phyloP scores from a whole-genome alignment of 306 rosid genomes.

The Hippophae gyantsensis region DNA sequence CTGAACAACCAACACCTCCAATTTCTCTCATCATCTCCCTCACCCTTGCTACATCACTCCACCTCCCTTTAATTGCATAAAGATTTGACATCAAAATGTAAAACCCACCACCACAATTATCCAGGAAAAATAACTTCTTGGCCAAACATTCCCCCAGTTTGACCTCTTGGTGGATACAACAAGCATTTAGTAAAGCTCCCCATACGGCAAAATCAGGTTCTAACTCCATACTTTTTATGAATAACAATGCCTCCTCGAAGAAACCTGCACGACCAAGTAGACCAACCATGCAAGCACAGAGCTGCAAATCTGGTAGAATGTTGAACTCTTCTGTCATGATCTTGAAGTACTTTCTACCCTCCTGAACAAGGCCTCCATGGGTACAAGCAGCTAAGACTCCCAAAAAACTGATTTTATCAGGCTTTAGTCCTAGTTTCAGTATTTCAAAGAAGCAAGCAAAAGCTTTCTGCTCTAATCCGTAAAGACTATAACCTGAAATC shows the following conservation, averaged over 20 bases:
- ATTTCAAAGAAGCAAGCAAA: slow-evolving; percentile 45
- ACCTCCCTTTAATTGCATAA: slow-evolving; percentile 57
- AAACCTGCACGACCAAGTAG: slow-evolving; percentile 59
- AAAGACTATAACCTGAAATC: slow-evolving; percentile 65
- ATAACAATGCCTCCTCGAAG: slow-evolving; percentile 47
- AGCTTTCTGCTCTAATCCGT: slow-evolving; percentile 52
- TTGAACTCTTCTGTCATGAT: slow-evolving; percentile 44
- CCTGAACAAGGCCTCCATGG: slow-evolving; percentile 50
- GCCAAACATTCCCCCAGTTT: slow-evolving; percentile 64
- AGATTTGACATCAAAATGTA: slow-evolving; percentile 69
- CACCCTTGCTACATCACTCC: slow-evolving; percentile 72
- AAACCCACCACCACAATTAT: slow-evolving; percentile 47
- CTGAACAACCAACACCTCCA: slow-evolving; percentile 57
- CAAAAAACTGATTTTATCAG: slow-evolving; percentile 65
- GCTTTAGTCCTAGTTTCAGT: slow-evolving; percentile 42
- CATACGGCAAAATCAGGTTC: slow-evolving; percentile 68
- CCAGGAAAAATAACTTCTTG: slow-evolving; percentile 44
- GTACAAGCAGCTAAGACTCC: slow-evolving; percentile 65
- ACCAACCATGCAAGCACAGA: slow-evolving; percentile 59
- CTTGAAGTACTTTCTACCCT: slow-evolving; percentile 39
- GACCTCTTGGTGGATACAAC: slow-evolving; percentile 55
- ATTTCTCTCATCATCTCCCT: slow-evolving; percentile 66
- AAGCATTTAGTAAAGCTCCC: slow-evolving; percentile 63
- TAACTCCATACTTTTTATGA: slow-evolving; percentile 43
- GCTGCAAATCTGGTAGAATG: slow-evolving; percentile 52